Conservation (phyloP, 176 grass and related monocot genomes). For the Phragmites australis region DNA sequence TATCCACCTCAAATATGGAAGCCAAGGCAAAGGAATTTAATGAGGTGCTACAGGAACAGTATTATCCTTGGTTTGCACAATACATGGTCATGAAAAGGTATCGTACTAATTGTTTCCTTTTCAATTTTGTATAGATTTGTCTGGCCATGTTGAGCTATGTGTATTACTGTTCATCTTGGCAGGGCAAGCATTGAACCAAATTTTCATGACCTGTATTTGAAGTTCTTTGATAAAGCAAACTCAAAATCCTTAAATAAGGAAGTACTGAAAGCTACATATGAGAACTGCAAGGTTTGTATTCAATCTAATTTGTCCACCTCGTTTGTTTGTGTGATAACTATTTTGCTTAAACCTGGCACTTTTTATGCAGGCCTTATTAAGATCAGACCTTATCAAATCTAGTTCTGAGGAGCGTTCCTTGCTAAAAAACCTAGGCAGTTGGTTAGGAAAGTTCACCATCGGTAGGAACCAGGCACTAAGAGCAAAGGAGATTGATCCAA, state of each 20-base stretch:
- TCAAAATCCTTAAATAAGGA: slow-evolving; percentile 81
- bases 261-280: slow-evolving; percentile 86
- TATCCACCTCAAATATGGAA: slow-evolving; percentile 79
- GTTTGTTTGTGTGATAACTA: neutral
- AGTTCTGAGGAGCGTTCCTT: slow-evolving; percentile 87
- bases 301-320: neutral
- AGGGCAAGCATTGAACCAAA: slow-evolving; percentile 92
- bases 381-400: slow-evolving; percentile 91
- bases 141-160: neutral
- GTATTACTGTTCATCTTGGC: slow-evolving; percentile 34
- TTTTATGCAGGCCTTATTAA: slow-evolving; percentile 64
- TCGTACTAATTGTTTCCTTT: slow-evolving; percentile 17
- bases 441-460: slow-evolving; percentile 88
- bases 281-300: slow-evolving; percentile 89
- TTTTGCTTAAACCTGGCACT: slow-evolving; percentile 22
- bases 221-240: slow-evolving; percentile 84
- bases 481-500: slow-evolving; percentile 90
- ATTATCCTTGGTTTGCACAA: slow-evolving; percentile 86
- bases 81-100: slow-evolving; percentile 99
- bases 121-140: neutral
- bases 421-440: slow-evolving; percentile 87
- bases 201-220: slow-evolving; percentile 91
- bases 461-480: slow-evolving; percentile 75
- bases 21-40: slow-evolving; percentile 76
- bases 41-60: slow-evolving; percentile 73